These are phyloP conservation scores for Xylariaceae sp. DNA, from an alignment of 2,329 filamentous ascomycete genomes.

Conservation along the genomic window DNA sequence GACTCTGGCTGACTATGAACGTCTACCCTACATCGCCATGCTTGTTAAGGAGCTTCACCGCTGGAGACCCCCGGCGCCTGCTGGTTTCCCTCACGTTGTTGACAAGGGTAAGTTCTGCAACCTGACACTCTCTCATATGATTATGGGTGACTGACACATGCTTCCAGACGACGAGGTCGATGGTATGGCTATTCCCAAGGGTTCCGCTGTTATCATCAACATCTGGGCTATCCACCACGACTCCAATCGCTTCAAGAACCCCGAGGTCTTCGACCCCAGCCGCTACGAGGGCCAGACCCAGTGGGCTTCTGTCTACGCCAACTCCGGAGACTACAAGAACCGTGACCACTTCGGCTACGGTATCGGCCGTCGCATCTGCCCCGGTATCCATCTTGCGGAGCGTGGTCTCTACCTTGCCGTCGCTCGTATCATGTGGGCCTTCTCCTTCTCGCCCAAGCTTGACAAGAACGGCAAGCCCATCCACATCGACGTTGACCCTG, in stretches of 20 bases:
- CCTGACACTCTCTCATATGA: not conserved
- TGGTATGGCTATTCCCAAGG: conserved; percentile 33
- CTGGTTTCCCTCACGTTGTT: conserved; percentile 35
- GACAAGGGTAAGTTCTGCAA: conserved; percentile 16
- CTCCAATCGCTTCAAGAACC: conserved; percentile 27
- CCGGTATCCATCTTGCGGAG: conserved; percentile 35
- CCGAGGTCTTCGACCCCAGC: conserved; percentile 18
- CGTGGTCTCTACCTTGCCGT: conserved; percentile 30
- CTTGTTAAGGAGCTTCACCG: conserved; percentile 39
- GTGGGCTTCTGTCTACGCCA: conserved; percentile 11
- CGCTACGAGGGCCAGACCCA: conserved; percentile 19
- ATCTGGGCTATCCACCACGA: conserved; percentile 34
- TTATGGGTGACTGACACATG: not conserved
- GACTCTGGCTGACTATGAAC: conserved; percentile 33
- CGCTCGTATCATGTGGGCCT: conserved; percentile 33
- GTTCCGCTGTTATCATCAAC: conserved; percentile 34
- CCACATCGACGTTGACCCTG: conserved; percentile 1
- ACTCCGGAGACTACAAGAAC: conserved; percentile 11
- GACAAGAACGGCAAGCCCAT: conserved; percentile 5
- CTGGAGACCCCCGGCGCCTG: conserved; percentile 36
- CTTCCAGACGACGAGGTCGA: conserved; percentile 33
- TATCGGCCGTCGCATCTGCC: conserved; percentile 34
- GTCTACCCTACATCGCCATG: conserved; percentile 37
- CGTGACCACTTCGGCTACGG: conserved; percentile 35
- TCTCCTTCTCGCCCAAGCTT: conserved; percentile 20